Evolutionary conservation across 164 flowering plant species (phyloP).

Genomic region (Liquidambar formosana): DNA sequence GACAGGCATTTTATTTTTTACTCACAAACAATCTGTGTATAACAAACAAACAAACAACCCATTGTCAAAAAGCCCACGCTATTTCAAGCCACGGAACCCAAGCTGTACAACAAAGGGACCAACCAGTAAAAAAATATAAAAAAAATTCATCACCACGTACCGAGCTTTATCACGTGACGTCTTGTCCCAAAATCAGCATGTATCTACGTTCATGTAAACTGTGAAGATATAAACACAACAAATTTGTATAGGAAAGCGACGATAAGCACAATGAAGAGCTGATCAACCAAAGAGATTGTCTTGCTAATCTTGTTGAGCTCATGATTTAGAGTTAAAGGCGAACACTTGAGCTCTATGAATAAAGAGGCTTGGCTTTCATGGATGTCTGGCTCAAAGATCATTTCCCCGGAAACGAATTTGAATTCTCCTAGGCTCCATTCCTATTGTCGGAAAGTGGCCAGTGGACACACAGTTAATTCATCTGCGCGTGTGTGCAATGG

Average conservation of each 20-base stretch:
- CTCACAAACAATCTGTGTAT: background rate
- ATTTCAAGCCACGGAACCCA: background rate
- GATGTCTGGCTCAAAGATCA: conserved; percentile 19
- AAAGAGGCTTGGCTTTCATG: conserved; percentile 19
- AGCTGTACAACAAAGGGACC: background rate
- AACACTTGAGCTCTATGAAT: conserved; percentile 30
- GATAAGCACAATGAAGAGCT: conserved; percentile 24
- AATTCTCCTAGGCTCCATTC: conserved; percentile 36
- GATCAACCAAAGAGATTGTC: conserved; percentile 33
- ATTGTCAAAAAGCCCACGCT: background rate
- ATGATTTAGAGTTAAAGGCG: conserved; percentile 11
- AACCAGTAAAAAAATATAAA: no score
- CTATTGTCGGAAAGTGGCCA: conserved; percentile 10
- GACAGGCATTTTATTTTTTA: no score
- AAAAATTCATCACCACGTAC: background rate
- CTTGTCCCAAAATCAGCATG: background rate
- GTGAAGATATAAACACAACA: background rate
- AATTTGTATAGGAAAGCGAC: conserved; percentile 9
- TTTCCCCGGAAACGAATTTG: conserved; percentile 24
- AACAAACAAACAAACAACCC: background rate
- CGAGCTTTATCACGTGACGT: background rate
- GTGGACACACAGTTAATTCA: no score
- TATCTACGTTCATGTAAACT: background rate
- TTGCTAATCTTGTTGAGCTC: background rate
- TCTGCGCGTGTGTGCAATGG: no score